Evolutionary conservation across 2,329 filamentous ascomycete genomes (phyloP).

Genomic region (Claviceps citrina): DNA sequence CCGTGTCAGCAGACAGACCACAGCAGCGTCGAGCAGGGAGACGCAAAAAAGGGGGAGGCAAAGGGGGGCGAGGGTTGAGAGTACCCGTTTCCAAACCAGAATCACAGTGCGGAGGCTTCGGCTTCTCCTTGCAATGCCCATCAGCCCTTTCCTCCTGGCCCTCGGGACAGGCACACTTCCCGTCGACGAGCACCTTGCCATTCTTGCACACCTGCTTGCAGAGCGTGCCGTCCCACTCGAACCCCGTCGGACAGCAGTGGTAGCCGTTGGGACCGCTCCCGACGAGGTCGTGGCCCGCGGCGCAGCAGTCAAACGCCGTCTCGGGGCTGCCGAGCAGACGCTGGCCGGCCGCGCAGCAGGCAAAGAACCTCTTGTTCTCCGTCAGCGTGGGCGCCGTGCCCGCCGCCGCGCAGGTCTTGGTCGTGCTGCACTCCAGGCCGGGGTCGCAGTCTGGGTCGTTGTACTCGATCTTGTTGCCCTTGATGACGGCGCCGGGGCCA

Average conservation of each 20-base stretch:
- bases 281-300: conserved; percentile 8
- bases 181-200: conserved; percentile 8
- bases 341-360: conserved; percentile 6
- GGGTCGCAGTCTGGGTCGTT: conserved; percentile 7
- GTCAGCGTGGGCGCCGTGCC: conserved; percentile 5
- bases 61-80: background rate
- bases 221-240: conserved; percentile 5
- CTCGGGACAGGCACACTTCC: conserved; percentile 7
- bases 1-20: too few species aligned
- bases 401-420: conserved; percentile 1
- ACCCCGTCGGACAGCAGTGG: conserved; percentile 9
- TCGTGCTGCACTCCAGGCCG: conserved; percentile 1
- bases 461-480: conserved; percentile 7
- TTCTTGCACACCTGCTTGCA: conserved; percentile 9
- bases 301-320: conserved; percentile 10
- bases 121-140: conserved; percentile 1
- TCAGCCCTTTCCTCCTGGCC: conserved; percentile 1
- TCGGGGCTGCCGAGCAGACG: conserved; percentile 7
- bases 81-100: conserved; percentile 2
- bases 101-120: background rate
- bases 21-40: too few species aligned
- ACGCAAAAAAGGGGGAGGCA: background rate
- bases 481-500: conserved; percentile 4
- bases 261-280: conserved; percentile 6
- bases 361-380: conserved; percentile 8